Percentiles rank a stretch among this genome's conserved stretches.
Conservation (phyloP, 305 asterid species). For the Fraxinus angustifolia region DNA sequence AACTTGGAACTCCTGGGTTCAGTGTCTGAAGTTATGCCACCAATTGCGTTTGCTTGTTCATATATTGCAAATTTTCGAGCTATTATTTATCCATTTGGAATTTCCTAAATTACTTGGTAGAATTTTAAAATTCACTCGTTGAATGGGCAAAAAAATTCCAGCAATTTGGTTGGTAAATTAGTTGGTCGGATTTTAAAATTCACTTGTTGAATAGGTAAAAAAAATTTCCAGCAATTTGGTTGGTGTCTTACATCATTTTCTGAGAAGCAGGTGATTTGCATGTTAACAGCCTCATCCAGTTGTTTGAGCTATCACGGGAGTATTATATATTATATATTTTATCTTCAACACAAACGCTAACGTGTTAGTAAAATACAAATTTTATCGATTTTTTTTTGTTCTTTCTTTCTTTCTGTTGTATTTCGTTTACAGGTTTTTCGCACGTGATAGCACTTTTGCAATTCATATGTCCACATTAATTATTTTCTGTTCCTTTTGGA, state of each 20-base stretch:
- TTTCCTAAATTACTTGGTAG: not conserved
- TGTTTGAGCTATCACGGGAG: not conserved
- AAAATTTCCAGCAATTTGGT: not conserved
- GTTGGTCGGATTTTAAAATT: not conserved
- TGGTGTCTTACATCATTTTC: not conserved
- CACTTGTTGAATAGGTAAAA: not conserved
- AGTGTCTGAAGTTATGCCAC: not conserved
- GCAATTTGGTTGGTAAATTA: not conserved
- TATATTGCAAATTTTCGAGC: not conserved
- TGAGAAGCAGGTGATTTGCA: not conserved
- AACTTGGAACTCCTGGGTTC: not conserved
- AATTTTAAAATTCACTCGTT: not conserved
- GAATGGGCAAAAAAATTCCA: not conserved
- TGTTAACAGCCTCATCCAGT: not conserved
- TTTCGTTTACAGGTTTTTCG: not conserved
- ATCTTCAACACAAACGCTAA: not conserved
- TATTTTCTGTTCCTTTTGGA: not conserved
- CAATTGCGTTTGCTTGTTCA: not conserved
- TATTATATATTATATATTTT: not conserved
- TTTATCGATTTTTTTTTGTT: not conserved
- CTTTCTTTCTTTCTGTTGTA: not conserved
- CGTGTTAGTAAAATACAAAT: not conserved
- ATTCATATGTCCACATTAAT: not conserved
- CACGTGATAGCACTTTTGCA: not conserved
- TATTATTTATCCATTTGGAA: not conserved